Percentiles rank a stretch among this genome's conserved stretches.
phyloP scores from a whole-genome alignment of 768 basidiomycete species.

The Rhodotorula paludigena region DNA sequence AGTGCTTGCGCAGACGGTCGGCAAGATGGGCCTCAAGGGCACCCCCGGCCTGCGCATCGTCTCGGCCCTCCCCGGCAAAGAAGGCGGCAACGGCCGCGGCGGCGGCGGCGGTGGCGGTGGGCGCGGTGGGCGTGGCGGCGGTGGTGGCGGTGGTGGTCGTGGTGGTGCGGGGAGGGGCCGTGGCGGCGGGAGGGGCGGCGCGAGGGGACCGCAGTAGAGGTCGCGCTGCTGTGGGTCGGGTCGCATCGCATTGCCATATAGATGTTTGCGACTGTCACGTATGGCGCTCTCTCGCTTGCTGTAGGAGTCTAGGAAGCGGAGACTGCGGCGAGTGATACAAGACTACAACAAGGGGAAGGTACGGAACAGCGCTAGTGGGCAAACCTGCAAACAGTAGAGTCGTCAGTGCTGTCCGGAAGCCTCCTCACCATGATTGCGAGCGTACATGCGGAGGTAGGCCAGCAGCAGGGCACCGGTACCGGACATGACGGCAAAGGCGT shows the following conservation, averaged over 20 bases:
- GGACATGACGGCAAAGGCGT: slow-evolving; percentile 48
- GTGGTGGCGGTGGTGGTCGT: not conserved
- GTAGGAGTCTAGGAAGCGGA: no score
- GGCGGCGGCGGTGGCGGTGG: slow-evolving; percentile 10
- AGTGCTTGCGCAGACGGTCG: slow-evolving; percentile 1
- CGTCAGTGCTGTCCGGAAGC: not conserved
- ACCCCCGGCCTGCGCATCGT: slow-evolving; percentile 32
- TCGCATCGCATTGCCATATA: not conserved
- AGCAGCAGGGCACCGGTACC: slow-evolving; percentile 48
- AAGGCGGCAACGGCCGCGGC: slow-evolving; percentile 27
- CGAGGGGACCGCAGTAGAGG: not conserved
- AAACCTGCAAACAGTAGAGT: not conserved
- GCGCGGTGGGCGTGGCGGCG: slow-evolving; percentile 4
- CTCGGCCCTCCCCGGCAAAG: slow-evolving; percentile 33
- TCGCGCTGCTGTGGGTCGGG: no score
- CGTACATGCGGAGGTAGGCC: slow-evolving; percentile 39
- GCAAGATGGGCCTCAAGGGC: slow-evolving; percentile 27
- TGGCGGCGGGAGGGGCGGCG: not conserved
- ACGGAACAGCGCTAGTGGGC: not conserved
- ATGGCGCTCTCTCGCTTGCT: not conserved
- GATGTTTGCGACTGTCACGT: not conserved
- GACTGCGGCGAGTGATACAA: no score
- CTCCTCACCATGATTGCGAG: no score
- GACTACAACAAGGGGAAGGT: not conserved
- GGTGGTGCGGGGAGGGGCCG: not conserved